Evolutionary conservation across 208 protist genomes (phyloP), one percentile per base, ranked within the genome.

Genomic region (Trypanosomatidae sp.): DNA sequence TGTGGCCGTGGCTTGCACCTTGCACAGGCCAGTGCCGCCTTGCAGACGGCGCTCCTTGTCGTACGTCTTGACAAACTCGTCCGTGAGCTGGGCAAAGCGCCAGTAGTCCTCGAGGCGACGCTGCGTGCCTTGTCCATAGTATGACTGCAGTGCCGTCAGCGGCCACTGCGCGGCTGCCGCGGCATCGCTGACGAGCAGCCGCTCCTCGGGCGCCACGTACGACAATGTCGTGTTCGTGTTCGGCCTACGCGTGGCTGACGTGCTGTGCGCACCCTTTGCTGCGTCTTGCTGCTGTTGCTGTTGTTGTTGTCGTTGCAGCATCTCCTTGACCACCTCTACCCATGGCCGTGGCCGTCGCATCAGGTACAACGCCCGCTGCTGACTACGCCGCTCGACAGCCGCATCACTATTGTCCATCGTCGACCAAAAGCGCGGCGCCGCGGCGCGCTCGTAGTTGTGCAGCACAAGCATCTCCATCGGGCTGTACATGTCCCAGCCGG

Each of bases 401-500:
- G 13, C 18, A 20, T 51, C 28, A 15, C 42, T 35, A 3, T 10
- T 16, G 6, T 21, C 37, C 11, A 84, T 44, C 6, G 64, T 24
- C 0, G 33, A 44, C 46, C 56, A 89, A 48, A 69, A 76, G 38
- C 66, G 60, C 19, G 77, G 73, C 8, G 72, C 64, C 2, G 58
- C 46, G 1, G 28, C n/a, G 13, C 84, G 55, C 3, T 32, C 58
- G 58, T 92, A 92, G 53, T 86, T 59, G 51, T 96, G 90, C 40
- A 76, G 88, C 3, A 95, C 20, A 43, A 88, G 70, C 13, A 78
- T 19, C 45, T 72, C 44, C 6, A 33, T 61, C 0, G 90, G 90
- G 7, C 52, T 61, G 61, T 90, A 95, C 27, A 88, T 74, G 53
- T 94, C 77, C 57, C 70, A 96, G 3, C 90, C 90, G 38, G 41